Evolutionary conservation across 305 asterid species (phyloP), one percentile per base, ranked within the genome.

Genomic region (Fraxinus dipetala): DNA sequence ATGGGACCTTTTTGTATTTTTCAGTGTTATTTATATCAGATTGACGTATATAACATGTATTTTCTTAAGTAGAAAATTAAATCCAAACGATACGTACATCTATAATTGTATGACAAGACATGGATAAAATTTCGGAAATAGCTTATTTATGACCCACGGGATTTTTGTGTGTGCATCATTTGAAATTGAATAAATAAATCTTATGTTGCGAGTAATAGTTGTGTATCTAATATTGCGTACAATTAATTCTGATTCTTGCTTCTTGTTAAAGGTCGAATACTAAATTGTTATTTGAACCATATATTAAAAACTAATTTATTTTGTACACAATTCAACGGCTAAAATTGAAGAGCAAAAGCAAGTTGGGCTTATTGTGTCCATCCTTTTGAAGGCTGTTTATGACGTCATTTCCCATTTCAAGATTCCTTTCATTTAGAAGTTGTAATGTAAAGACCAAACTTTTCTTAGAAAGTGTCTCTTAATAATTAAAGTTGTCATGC

Each of bases 331-430:
- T 48, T 69, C 45, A 74, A 61, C 31, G 79, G 63, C 75, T 26
- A 24, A 13, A 80, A 73, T 54, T 38, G n/a, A 74, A n/a, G 18
- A 32, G 11, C 79, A n/a, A 81, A 74, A 74, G 75, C 79, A 74
- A 80, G 79, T 74, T 75, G 72, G 38, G 78, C n/a, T 20, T 40
- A 9, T 24, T 3, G 34, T 10, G 72, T 63, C 51, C 77, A 67
- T 43, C 0, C 69, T 11, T 43, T 70, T 4, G 78, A 30, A 38
- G 13, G 73, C 30, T 26, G 72, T 14, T 67, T 38, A 13, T 6
- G 38, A 8, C 7, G 10, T 20, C 83, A 31, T 80, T 51, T 74
- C 61, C 38, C 40, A 72, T 56, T 81, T 59, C 65, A 81, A 81
- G 79, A 73, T 81, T 56, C 79, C 45, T 1, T 6, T 32, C 4